Base-by-base conservation (phyloP, 2,329 filamentous ascomycete species). In the Neopestalotiopsis clavispora region DNA sequence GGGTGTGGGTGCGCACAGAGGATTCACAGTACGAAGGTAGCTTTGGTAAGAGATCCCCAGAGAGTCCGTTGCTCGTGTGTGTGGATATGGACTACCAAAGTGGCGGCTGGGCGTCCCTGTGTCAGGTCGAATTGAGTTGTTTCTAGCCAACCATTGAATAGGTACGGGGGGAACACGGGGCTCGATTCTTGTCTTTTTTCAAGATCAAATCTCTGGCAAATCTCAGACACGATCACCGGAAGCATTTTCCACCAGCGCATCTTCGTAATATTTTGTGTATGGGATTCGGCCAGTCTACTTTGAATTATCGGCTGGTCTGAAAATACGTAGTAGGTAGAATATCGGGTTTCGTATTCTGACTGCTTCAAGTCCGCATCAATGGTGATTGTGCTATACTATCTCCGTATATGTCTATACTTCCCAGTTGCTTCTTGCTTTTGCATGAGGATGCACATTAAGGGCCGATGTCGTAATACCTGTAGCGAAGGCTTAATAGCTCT, bases 121-220 rank as follows among this genome's bases (percentile, higher is more conserved):
- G 59, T 62, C 30, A 62, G 59, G 59, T 62, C 32, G 12, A 62
- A 20, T 40, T 62, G 57, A 30, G 30, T 62, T 62, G 59, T 62
- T 34, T 65, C 62, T 20, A 32, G 62, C 62, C 62, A 65, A 65
- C 52, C 34, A 65, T 42, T 10, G 12, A 6, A 32, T 12, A 34
- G 23, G 28, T 60, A 30, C 32, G 30, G 7, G 45, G 45, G 5
- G 45, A 52, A 52, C 45, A 52, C n/a, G 45, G 23, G 17, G 17
- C 45, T 52, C 59, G 30, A 12, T 40, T 62, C 59, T 32, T 62
- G 34, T 52, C 17, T 52, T 20, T 28, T 59, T 59, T 10, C 23
- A 59, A 13, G 57, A 34, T 59, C 57, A 40, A 40, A 45, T 49
- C 62, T 52, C 62, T 38, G 40, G n/a, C 62, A 65, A 49, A 65